A percentile compares a stretch with the other conserved stretches of the same genome.
These are phyloP conservation scores for Pythium utonaiense DNA, from an alignment of 352 stramenopile species.

Conservation along the genomic window DNA sequence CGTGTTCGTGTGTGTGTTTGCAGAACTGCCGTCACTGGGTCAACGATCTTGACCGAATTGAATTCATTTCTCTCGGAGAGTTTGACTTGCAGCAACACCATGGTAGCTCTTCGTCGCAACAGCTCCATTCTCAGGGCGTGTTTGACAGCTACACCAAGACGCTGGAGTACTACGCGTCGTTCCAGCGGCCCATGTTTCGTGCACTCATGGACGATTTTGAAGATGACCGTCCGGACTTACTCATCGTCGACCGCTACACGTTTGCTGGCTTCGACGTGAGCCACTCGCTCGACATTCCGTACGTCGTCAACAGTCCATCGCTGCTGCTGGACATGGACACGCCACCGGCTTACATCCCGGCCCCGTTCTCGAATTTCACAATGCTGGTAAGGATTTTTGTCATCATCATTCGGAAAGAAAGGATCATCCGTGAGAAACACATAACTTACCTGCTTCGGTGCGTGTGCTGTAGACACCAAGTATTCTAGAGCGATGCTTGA, in stretches of 20 bases:
- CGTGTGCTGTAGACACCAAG: conserved; percentile 55
- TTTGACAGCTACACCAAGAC: conserved; percentile 68
- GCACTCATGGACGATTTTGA: conserved; percentile 57
- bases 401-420: too few species aligned
- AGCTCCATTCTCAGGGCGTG: conserved; percentile 36
- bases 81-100: conserved; percentile 48
- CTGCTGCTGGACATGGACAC: conserved; percentile 84
- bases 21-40: conserved; percentile 78
- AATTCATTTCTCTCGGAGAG: conserved; percentile 77
- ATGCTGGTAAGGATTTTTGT: conserved; percentile 61
- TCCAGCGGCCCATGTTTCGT: conserved; percentile 72
- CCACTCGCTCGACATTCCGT: conserved; percentile 62
- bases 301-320: conserved; percentile 78
- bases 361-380: conserved; percentile 79
- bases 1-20: not conserved
- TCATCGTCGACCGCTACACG: conserved; percentile 79
- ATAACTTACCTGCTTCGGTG: too few species aligned
- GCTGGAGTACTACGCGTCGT: conserved; percentile 73
- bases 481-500: conserved; percentile 74
- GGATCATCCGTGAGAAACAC: too few species aligned
- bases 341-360: conserved; percentile 70
- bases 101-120: conserved; percentile 25
- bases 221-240: conserved; percentile 58
- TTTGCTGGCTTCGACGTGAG: conserved; percentile 75
- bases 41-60: conserved; percentile 61